Base-by-base conservation (phyloP, 306 rosid genomes). In the Trifolium repens region DNA sequence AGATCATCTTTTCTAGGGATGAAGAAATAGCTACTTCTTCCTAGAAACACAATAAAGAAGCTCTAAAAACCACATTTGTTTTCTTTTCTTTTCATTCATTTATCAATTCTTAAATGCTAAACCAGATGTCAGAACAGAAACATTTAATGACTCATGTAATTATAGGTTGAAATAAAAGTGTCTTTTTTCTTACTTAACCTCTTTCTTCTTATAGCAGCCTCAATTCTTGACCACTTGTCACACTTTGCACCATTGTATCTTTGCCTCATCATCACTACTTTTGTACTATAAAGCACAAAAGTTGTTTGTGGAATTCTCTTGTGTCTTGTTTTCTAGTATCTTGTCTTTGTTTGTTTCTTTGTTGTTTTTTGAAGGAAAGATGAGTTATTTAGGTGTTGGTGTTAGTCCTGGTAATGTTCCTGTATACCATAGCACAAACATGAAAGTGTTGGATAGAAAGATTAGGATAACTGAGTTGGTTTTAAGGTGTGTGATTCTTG, bases 341-440 rank as follows among this genome's bases (percentile, higher is more conserved):
- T 75, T 55, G 52, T 46, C 12, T 46, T 9, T 40, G 40, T 37
- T 37, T 37, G 40, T 40, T 8, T 40, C 8, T 39, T 4, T 24
- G 75, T 68, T 79, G 74, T 64, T 61, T 44, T 55, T 19, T 35
- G 65, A 81, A 75, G 26, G 12, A 49, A 30, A 60, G 13, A 94
- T 94, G 98, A 91, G 89, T 73, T 84, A 89, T 44, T 62, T 89
- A 81, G 84, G 91, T 39, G 90, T 92, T 0, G 99, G 98, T 69
- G 88, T 90, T 65, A 94, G 96, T 82, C 94, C 96, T 53, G 96
- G 97, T 50, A 86, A 58, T 78, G 93, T 86, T 53, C 88, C 97
- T 2, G 93, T 90, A 13, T 78, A 60, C 60, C 97, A 90, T 42
- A 42, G 42, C 80, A 75, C 90, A 75, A 80, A 82, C 49, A 43